phyloP scores from a whole-genome alignment of 208 protist genomes.

The Novymonas esmeraldas region DNA sequence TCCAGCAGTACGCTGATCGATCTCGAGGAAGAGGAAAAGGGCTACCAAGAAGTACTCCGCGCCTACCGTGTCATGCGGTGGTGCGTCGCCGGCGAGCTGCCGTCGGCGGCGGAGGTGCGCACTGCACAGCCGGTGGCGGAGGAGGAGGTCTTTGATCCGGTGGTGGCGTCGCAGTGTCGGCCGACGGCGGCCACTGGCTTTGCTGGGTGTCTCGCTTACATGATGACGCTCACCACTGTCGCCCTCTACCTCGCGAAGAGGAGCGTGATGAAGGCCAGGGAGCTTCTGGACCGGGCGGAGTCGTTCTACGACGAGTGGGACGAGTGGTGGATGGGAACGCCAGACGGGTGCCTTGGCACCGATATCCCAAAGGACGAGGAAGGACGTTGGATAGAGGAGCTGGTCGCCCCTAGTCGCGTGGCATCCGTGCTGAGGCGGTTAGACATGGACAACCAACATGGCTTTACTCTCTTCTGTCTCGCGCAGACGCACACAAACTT shows the following conservation, averaged over 20 bases:
- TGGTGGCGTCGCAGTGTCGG: conserved; percentile 1
- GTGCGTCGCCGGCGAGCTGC: conserved; percentile 37
- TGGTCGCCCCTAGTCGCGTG: conserved; percentile 9
- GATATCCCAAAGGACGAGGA: conserved; percentile 51
- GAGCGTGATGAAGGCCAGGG: conserved; percentile 43
- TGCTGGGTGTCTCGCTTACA: conserved; percentile 53
- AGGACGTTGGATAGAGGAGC: too few species aligned
- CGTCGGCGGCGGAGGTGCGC: conserved; percentile 17
- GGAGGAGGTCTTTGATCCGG: conserved; percentile 42
- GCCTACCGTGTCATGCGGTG: conserved; percentile 52
- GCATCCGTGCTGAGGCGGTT: conserved; percentile 39
- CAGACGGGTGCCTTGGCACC: conserved; percentile 35
- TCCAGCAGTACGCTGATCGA: conserved; percentile 78
- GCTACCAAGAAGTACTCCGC: conserved; percentile 46
- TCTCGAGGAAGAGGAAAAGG: conserved; percentile 75
- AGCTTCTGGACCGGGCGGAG: conserved; percentile 66
- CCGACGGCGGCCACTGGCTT: conserved; percentile 23
- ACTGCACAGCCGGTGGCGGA: conserved; percentile 31
- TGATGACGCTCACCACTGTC: conserved; percentile 76
- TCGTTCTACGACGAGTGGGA: conserved; percentile 65
- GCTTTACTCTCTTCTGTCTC: conserved; percentile 85
- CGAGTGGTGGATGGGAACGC: conserved; percentile 39
- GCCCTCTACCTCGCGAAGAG: conserved; percentile 69
- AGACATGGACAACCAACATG: conserved; percentile 82
- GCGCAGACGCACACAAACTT: conserved; percentile 76